Percentiles rank a stretch among this genome's conserved stretches.
Evolutionary conservation across 2,329 filamentous ascomycete species (phyloP).

Genomic region (Apiospora pterosperma): DNA sequence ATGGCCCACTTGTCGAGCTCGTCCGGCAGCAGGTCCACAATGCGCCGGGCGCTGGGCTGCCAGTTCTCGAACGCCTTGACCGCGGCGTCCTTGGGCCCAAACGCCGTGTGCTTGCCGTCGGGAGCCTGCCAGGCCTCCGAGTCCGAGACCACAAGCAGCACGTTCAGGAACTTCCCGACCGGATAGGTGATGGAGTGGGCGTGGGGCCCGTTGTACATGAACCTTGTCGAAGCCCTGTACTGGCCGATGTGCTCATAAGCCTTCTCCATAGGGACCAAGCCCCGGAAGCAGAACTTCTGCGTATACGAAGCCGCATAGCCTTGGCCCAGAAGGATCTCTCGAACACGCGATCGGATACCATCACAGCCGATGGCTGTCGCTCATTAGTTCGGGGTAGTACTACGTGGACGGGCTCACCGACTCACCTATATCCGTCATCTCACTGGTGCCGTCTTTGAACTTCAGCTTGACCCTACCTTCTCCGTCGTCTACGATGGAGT

Average conservation of each 20-base stretch:
- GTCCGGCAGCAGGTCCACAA: slow-evolving; percentile 43
- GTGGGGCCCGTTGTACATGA: slow-evolving; percentile 54
- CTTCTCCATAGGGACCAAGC: slow-evolving; percentile 55
- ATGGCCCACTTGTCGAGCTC: slow-evolving; percentile 51
- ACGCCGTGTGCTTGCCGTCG: slow-evolving; percentile 27
- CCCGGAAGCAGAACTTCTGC: slow-evolving; percentile 59
- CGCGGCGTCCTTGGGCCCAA: slow-evolving; percentile 37
- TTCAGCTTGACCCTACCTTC: slow-evolving; percentile 20
- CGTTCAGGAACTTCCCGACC: slow-evolving; percentile 56
- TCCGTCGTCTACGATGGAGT: slow-evolving; percentile 24
- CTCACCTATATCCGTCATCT: slow-evolving; percentile 30
- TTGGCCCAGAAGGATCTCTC: slow-evolving; percentile 48
- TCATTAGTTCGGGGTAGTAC: neutral
- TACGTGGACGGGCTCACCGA: no score
- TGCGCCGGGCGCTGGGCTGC: slow-evolving; percentile 32
- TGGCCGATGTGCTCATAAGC: slow-evolving; percentile 46
- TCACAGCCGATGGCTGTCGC: slow-evolving; percentile 55
- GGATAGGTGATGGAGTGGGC: slow-evolving; percentile 62
- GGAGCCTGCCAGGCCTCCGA: slow-evolving; percentile 30
- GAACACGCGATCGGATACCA: slow-evolving; percentile 57
- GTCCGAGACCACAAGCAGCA: slow-evolving; percentile 44
- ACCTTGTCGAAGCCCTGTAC: slow-evolving; percentile 43
- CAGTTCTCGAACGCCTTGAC: slow-evolving; percentile 36
- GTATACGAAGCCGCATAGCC: slow-evolving; percentile 47
- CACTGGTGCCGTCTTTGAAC: slow-evolving; percentile 29